Base-by-base conservation (phyloP, 495 filamentous ascomycete species). In the Hyaloscypha bicolor region DNA sequence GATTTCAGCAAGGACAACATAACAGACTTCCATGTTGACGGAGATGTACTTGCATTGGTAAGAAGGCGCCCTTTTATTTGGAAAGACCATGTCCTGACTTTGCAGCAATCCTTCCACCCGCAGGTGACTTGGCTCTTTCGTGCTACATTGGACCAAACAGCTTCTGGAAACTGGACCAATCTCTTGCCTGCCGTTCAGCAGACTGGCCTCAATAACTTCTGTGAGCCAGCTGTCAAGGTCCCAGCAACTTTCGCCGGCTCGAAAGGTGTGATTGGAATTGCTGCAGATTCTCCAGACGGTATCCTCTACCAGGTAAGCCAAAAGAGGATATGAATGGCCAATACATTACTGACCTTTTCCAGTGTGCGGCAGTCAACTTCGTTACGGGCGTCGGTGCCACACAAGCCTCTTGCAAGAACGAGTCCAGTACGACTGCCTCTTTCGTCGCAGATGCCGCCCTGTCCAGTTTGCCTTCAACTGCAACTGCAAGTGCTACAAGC, bases 341-440 rank as follows among this genome's bases (percentile, higher is more conserved):
- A 8, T 62, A 29, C 4, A 21, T 31, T 14, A 51, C 25, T 64
- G 6, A 61, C 16, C 14, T 64, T 63, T 16, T 57, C 42, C 35
- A 86, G 84, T 86, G 84, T 62, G 75, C 81, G 25, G 76, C 79
- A 31, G 80, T 85, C 68, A 79, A 80, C 69, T 85, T 86, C 66
- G 79, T 86, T 42, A 67, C 75, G 19, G 84, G 83, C 31, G 42
- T 16, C n/a, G 70, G 67, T 39, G 52, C 67, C 0, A 66, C 69
- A 1, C 67, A 67, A 9, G 66, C 66, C 12, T 3, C 60, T 9
- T 86, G 84, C 74, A 77, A 56, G 45, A 86, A 86, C 62, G 76
- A 58, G n/a, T 78, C 76, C 25, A 63, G 71, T 11, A 69, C 83
- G 31, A 77, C 74, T 19, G 76, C 71, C 1, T 35, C 58, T 21